These are phyloP conservation scores for Madurella mycetomatis DNA, from an alignment of 2,329 filamentous ascomycete genomes.

Conservation along the genomic window DNA sequence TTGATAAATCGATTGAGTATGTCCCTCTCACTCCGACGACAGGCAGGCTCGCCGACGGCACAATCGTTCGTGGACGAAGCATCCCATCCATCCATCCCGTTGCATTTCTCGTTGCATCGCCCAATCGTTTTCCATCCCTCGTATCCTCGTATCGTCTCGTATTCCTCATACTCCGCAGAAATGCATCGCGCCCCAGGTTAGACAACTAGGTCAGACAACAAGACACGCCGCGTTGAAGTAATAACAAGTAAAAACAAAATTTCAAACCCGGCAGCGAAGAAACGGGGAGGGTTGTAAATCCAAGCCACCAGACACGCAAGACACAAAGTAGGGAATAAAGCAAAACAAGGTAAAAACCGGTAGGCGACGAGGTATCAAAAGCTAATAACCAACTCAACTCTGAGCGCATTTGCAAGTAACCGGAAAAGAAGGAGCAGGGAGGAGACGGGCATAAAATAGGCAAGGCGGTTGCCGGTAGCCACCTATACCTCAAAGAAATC, in stretches of 20 bases:
- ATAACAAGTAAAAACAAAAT: slow-evolving; percentile 2
- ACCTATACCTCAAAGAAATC: neutral
- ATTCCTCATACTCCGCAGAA: slow-evolving; percentile 20
- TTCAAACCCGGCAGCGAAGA: neutral
- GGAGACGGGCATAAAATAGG: neutral
- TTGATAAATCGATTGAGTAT: neutral
- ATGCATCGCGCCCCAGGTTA: slow-evolving; percentile 14
- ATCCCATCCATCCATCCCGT: slow-evolving; percentile 3
- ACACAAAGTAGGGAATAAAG: slow-evolving; percentile 7
- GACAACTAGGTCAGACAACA: neutral
- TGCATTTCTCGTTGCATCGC: neutral
- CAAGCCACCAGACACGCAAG: neutral
- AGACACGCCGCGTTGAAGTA: slow-evolving; percentile 1
- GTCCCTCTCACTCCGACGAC: neutral
- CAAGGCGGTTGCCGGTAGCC: neutral
- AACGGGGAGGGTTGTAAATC: neutral
- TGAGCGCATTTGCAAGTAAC: slow-evolving; percentile 3
- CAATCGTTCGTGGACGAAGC: neutral
- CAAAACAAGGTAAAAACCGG: slow-evolving; percentile 15
- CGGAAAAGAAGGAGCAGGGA: slow-evolving; percentile 11
- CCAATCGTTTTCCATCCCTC: slow-evolving; percentile 11
- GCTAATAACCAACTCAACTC: slow-evolving; percentile 7
- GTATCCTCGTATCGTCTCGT: slow-evolving; percentile 5
- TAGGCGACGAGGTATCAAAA: slow-evolving; percentile 29
- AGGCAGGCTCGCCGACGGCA: neutral